Conservation (phyloP, 2,329 filamentous ascomycete genomes). For the Proliferodiscus dingleyae region DNA sequence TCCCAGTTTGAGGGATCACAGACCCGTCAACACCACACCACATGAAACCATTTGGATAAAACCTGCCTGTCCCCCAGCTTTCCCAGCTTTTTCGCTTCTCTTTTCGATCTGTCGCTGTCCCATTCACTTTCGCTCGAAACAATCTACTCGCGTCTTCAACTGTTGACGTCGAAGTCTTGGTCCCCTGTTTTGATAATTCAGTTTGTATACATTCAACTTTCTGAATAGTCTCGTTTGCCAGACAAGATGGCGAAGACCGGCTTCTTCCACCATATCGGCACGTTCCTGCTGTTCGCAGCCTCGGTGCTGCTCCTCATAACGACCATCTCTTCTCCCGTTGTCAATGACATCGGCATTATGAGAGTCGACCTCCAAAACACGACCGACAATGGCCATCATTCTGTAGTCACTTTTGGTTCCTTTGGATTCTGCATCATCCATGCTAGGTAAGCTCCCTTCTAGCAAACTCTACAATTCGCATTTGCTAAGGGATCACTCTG, state of each 20-base stretch:
- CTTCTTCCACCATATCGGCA: slow-evolving; percentile 50
- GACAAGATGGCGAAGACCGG: slow-evolving; percentile 26
- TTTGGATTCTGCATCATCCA: slow-evolving; percentile 52
- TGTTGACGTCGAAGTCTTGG: neutral
- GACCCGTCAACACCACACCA: too few relatives aligned
- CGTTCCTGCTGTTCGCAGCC: slow-evolving; percentile 51
- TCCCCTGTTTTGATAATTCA: neutral
- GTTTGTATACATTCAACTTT: neutral
- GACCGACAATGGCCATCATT: slow-evolving; percentile 31
- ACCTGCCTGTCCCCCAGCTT: neutral
- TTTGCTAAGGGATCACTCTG: slow-evolving; percentile 1
- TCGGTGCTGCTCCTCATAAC: slow-evolving; percentile 53
- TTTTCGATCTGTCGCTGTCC: neutral
- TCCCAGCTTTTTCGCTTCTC: neutral
- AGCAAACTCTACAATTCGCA: neutral
- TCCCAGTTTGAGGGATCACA: too few relatives aligned
- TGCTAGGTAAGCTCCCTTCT: neutral
- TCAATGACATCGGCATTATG: slow-evolving; percentile 49
- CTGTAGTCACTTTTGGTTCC: slow-evolving; percentile 49
- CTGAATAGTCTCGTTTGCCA: neutral
- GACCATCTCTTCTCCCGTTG: slow-evolving; percentile 54
- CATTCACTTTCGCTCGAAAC: neutral
- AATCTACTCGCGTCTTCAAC: neutral
- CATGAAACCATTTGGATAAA: neutral
- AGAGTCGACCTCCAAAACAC: slow-evolving; percentile 42